These are phyloP conservation scores for Stemphylium beticola DNA, from an alignment of 2,329 filamentous ascomycete species.

Conservation along the genomic window DNA sequence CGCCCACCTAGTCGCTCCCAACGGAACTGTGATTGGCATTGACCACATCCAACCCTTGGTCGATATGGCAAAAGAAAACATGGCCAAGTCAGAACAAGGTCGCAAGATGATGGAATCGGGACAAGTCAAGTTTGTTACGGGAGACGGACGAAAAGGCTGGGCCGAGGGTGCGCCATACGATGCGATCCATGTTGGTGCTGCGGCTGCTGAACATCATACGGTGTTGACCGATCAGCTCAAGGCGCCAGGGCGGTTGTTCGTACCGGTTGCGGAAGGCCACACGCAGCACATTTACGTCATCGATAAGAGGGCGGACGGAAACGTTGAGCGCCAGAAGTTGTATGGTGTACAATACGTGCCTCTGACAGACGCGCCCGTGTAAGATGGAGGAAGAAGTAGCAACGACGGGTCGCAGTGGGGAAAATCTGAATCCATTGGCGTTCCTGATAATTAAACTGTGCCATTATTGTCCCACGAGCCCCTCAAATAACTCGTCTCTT, in stretches of 20 bases:
- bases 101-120: conserved; percentile 67
- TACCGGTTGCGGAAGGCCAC: conserved; percentile 67
- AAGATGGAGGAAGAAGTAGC: neutral
- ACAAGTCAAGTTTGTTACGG: conserved; percentile 72
- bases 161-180: conserved; percentile 70
- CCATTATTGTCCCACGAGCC: conserved; percentile 61
- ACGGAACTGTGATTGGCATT: conserved; percentile 54
- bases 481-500: conserved; percentile 78
- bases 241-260: conserved; percentile 79
- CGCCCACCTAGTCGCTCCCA: conserved; percentile 72
- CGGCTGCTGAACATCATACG: conserved; percentile 74
- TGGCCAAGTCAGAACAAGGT: conserved; percentile 52
- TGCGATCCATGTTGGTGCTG: conserved; percentile 93
- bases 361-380: conserved; percentile 69
- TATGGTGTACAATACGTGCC: conserved; percentile 80
- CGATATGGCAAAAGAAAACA: conserved; percentile 51
- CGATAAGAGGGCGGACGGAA: conserved; percentile 72
- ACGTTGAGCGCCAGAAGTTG: conserved; percentile 60
- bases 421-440: neutral
- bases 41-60: conserved; percentile 58
- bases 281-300: conserved; percentile 75
- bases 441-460: neutral
- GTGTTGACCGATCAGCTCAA: conserved; percentile 78
- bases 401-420: neutral
- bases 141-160: conserved; percentile 64